A percentile compares a stretch with the other conserved stretches of the same genome.
Evolutionary conservation across 2,329 filamentous ascomycete genomes (phyloP).

Genomic region (Helotiales sp.): DNA sequence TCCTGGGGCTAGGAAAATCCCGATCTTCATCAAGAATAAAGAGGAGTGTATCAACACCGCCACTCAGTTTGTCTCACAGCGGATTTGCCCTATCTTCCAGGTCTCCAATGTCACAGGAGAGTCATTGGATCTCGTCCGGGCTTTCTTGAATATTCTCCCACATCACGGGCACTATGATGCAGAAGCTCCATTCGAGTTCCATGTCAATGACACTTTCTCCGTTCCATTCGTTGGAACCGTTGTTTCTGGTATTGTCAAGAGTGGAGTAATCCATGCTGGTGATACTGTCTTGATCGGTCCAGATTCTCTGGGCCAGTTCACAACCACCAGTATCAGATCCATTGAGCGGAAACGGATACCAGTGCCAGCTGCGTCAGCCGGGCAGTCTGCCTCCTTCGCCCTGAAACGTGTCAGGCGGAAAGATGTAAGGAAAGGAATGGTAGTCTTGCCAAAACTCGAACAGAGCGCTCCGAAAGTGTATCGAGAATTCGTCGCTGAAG

Average conservation of each 20-base stretch:
- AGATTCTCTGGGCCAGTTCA: constrained; percentile 88
- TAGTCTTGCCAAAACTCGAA: constrained; percentile 85
- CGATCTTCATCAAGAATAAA: constrained; percentile 89
- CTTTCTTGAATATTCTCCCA: constrained; percentile 92
- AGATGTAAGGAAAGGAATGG: constrained; percentile 97
- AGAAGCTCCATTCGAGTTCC: constrained; percentile 88
- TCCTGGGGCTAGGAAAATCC: constrained; percentile 91
- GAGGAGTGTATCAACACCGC: constrained; percentile 95
- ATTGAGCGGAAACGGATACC: constrained; percentile 94
- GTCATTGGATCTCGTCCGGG: constrained; percentile 86
- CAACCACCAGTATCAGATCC: constrained; percentile 81
- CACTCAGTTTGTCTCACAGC: constrained; percentile 91
- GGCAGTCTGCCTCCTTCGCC: constrained; percentile 91
- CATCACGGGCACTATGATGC: constrained; percentile 92
- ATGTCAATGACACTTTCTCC: constrained; percentile 97
- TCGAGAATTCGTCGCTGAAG: constrained; percentile 78
- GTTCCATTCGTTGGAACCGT: constrained; percentile 97
- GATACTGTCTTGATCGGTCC: constrained; percentile 89
- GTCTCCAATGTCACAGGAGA: constrained; percentile 97
- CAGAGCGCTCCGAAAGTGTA: constrained; percentile 73
- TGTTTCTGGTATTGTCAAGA: constrained; percentile 90
- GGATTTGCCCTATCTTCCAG: constrained; percentile 97
- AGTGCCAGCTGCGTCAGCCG: constrained; percentile 86
- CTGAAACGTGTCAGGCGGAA: constrained; percentile 85
- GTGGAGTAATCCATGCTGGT: constrained; percentile 86